A percentile compares a stretch with the other conserved stretches of the same genome.
Conservation (phyloP, 345 rosid genomes). For the Jatropha curcas region DNA sequence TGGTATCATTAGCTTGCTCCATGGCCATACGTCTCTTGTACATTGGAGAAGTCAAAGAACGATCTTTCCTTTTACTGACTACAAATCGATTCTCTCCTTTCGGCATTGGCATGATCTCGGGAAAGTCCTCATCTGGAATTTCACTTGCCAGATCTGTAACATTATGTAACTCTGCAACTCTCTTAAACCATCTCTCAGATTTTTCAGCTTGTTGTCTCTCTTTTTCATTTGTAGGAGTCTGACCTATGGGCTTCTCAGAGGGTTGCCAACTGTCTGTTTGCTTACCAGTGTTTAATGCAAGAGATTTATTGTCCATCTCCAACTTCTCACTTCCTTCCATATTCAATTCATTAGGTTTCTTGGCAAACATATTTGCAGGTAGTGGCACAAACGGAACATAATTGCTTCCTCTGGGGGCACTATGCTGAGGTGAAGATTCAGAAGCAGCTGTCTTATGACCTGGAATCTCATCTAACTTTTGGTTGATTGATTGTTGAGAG, state of each 20-base stretch:
- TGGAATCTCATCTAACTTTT: conserved; percentile 46
- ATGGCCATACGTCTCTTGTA: conserved; percentile 58
- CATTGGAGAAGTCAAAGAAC: conserved; percentile 49
- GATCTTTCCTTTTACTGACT: conserved; percentile 31
- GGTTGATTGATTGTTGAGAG: conserved; percentile 21
- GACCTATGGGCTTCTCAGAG: conserved; percentile 24
- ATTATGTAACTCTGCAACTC: conserved; percentile 35
- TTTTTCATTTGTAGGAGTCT: conserved; percentile 23
- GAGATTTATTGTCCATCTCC: conserved; percentile 17
- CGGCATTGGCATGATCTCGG: conserved; percentile 29
- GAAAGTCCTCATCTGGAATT: conserved; percentile 29
- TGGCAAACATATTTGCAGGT: conserved; percentile 74
- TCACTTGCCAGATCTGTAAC: conserved; percentile 23
- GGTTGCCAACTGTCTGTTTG: conserved; percentile 16
- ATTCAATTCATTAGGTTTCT: conserved; percentile 43
- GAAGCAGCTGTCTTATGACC: conserved; percentile 39
- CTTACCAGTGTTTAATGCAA: conserved; percentile 24
- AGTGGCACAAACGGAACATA: conserved; percentile 78
- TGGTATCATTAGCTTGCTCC: conserved; percentile 57
- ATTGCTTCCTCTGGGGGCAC: conserved; percentile 36
- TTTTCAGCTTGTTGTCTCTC: conserved; percentile 50
- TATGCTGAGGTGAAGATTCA: conserved; percentile 34
- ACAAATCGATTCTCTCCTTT: conserved; percentile 35
- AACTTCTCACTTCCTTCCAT: conserved; percentile 29
- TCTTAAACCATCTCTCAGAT: conserved; percentile 42